Conservation (phyloP, 768 basidiomycete species). For the Pholiota molesta region DNA sequence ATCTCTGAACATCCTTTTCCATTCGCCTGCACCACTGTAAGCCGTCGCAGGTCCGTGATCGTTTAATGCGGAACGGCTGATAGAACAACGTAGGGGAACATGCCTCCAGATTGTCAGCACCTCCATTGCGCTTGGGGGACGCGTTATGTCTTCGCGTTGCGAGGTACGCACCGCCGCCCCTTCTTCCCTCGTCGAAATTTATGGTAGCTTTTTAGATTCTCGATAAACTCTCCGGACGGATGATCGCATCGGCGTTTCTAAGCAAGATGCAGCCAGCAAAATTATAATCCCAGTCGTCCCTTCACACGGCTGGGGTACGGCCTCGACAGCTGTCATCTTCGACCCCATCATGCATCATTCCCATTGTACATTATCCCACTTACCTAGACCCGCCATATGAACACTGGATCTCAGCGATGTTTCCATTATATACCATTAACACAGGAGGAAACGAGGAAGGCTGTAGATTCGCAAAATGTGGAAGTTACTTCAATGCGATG, state of each 20-base stretch:
- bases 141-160: conserved; percentile 72
- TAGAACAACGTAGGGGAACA: conserved; percentile 47
- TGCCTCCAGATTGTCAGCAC: conserved; percentile 62
- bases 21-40: conserved; percentile 66
- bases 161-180: conserved; percentile 45
- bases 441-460: not conserved
- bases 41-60: conserved; percentile 22
- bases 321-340: not conserved
- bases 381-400: not conserved
- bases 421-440: not conserved
- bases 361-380: not conserved
- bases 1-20: conserved; percentile 69
- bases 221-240: conserved; percentile 58
- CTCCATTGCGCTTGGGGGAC: conserved; percentile 66
- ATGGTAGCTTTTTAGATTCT: conserved; percentile 46
- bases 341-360: not conserved
- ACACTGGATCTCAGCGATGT: not conserved
- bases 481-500: not conserved
- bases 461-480: not conserved
- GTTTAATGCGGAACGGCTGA: conserved; percentile 14
- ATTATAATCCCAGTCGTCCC: conserved; percentile 31
- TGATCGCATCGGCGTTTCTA: conserved; percentile 67
- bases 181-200: not conserved
- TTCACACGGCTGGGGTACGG: not conserved
- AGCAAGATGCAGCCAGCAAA: conserved; percentile 77